phyloP scores from a whole-genome alignment of 352 stramenopile species.

The Paralagenidium karlingii region DNA sequence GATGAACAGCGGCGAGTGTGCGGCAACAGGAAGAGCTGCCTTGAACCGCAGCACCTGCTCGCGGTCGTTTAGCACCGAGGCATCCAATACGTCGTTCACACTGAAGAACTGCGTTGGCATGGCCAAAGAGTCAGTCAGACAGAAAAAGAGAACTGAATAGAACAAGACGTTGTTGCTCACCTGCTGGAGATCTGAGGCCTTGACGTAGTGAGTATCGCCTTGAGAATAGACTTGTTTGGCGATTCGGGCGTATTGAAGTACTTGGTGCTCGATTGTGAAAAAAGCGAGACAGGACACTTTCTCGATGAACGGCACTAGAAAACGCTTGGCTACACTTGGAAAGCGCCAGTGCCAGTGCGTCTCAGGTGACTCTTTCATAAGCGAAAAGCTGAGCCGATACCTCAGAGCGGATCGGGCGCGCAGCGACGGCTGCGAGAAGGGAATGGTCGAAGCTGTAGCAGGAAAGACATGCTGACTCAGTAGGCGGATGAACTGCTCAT shows the following conservation, averaged over 20 bases:
- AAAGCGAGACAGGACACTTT: conserved; percentile 28
- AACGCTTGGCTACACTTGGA: too few relatives aligned
- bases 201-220: conserved; percentile 14
- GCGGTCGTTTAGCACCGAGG: conserved; percentile 47
- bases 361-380: conserved; percentile 42
- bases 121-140: background rate
- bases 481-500: too few relatives aligned
- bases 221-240: conserved; percentile 30
- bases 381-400: conserved; percentile 55
- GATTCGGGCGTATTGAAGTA: conserved; percentile 55
- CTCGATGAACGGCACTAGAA: background rate
- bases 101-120: conserved; percentile 46
- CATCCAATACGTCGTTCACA: conserved; percentile 53
- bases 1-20: conserved; percentile 46
- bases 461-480: too few relatives aligned
- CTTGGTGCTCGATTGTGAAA: conserved; percentile 56
- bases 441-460: too few relatives aligned
- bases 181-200: conserved; percentile 50
- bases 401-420: conserved; percentile 28
- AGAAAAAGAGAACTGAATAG: background rate
- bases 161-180: conserved; percentile 11
- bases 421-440: too few relatives aligned
- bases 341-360: conserved; percentile 33
- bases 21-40: conserved; percentile 29
- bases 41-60: conserved; percentile 57